Evolutionary conservation across 495 filamentous ascomycete species (phyloP).

Genomic region (Extremus antarcticus): DNA sequence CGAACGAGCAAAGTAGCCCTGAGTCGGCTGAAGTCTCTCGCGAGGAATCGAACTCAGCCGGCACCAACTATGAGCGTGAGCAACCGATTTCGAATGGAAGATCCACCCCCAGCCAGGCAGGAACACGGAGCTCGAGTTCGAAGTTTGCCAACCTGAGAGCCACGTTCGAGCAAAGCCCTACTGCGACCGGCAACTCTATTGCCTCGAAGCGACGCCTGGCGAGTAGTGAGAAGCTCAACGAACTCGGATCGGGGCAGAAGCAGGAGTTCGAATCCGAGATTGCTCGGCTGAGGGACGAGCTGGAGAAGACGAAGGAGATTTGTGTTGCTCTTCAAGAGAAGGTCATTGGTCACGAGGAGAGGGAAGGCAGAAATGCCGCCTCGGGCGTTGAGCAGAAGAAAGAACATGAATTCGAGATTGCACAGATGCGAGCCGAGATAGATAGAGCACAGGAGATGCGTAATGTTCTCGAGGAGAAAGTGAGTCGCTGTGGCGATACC

Average conservation of each 20-base stretch:
- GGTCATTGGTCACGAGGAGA: not conserved
- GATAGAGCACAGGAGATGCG: not conserved
- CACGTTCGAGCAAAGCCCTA: conserved; percentile 8
- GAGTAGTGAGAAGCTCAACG: not conserved
- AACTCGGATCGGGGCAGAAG: not conserved
- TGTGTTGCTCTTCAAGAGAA: conserved; percentile 1
- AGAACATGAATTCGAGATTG: not conserved
- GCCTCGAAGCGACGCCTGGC: not conserved
- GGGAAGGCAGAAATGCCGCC: not conserved
- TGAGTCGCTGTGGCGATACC: not conserved
- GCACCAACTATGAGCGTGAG: not conserved
- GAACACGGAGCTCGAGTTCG: conserved; percentile 5
- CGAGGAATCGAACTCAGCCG: not conserved
- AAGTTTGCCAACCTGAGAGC: conserved; percentile 16
- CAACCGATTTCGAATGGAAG: not conserved
- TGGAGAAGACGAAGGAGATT: conserved; percentile 6
- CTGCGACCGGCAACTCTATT: not conserved
- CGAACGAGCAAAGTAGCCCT: not conserved
- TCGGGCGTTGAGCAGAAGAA: not conserved
- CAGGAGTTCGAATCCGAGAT: conserved; percentile 2
- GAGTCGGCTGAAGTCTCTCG: not conserved
- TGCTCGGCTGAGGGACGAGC: conserved; percentile 5
- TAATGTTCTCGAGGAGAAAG: not conserved
- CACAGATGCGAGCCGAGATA: not conserved
- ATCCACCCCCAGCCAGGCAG: not conserved